Base-by-base conservation (phyloP, 345 rosid genomes). In the Limnanthes douglasii region DNA sequence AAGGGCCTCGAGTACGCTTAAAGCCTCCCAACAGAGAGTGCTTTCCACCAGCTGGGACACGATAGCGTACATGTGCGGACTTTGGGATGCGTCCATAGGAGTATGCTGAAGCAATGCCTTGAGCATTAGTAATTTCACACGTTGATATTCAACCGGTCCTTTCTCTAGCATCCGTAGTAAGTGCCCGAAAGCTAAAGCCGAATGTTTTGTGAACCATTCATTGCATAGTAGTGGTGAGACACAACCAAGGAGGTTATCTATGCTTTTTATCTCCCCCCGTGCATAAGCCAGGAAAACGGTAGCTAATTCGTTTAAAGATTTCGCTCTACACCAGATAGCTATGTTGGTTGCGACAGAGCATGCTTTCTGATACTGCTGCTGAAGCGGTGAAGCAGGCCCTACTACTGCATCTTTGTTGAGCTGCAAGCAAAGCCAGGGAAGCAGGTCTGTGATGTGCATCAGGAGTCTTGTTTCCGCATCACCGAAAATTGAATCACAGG, bases 361-460 rank as follows among this genome's bases (percentile, higher is more conserved):
- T 18, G 94, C 96, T 63, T 75, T 90, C 33, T 75, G 96, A 53
- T 65, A 69, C 49, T 80, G 95, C 36, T 80, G 88, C 31, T 78
- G 95, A 54, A 73, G 76, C 2, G 97, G 92, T 15, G 78, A 75
- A 42, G 77, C 43, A 16, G 80, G 75, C 40, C 65, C 80, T 8
- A 56, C 45, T 14, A 64, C 52, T 18, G 65, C 65, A 52, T 80
- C 94, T 55, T 65, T 62, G 53, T 73, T 45, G 23, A 90, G 83
- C 59, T 85, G 98, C 59, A 90, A 62, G 69, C 96, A 90, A 50
- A 90, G 88, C 98, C 96, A 90, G 2, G 96, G 98, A 46, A 90
- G 94, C 37, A 85, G 66, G 34, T 94, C 94, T 17, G 86, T 73
- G 53, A 90, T 72, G 65, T 90, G 98, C 98, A 90, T 80, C 15